Base-by-base conservation (phyloP, 1,284 basidiomycete genomes). In the Athelia sp. region DNA sequence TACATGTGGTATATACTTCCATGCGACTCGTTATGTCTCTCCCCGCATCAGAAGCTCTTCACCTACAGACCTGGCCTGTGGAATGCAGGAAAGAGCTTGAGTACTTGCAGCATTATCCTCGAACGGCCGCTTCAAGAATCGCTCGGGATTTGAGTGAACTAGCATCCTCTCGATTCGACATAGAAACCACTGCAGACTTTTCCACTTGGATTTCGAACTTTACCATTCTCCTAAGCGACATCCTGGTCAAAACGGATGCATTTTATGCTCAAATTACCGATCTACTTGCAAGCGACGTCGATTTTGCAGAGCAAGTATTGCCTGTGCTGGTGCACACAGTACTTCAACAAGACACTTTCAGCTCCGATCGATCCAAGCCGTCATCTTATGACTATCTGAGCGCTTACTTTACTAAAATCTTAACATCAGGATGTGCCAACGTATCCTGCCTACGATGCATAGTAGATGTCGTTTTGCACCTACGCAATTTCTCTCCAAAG, bases 381-480 rank as follows among this genome's bases (percentile, higher is more conserved):
- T 48, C 53, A 53, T 36, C 54, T 34, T 71, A 69, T 6, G 57
- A 57, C 3, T 47, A 64, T 0, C 65, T 92, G 4, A 90, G 89
- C 0, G 56, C 64, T 3, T 90, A 88, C 59, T 85, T 93, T 65
- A 72, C 76, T 1, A 61, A 67, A 6, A 63, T 93, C 15, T 72
- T 95, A 3, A 57, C 62, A 1, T 70, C 72, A 2, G 63, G 67
- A 2, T 54, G 60, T 3, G 62, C 79, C 4, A 69, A 73, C 54
- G 63, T 71, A 1, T 58, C 66, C 10, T 84, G 81, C 56, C 71
- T 83, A 51, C 74, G 75, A 46, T 76, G 81, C 8, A 77, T 98
- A 52, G 80, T 98, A 44, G 81, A 87, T 47, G 76, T 85, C 36
- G 70, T 94, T n/a, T 72, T 97, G 11, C 83, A 96, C 61, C 75